Evolutionary conservation across 257 asterid species (phyloP).

Genomic region (Fraxinus anomala): DNA sequence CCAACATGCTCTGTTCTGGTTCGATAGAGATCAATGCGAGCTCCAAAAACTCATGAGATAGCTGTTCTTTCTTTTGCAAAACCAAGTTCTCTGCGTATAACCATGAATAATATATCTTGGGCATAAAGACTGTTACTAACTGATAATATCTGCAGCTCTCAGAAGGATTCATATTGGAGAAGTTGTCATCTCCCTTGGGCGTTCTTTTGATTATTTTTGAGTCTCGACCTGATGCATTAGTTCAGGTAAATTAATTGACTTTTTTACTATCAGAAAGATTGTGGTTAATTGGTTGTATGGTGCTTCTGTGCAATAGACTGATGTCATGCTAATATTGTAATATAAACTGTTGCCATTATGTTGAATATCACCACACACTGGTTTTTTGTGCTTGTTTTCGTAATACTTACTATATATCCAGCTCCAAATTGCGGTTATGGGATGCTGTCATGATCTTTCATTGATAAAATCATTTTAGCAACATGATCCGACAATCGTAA

Average conservation of each 20-base stretch:
- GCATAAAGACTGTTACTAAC: not conserved
- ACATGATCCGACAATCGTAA: not conserved
- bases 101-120: not conserved
- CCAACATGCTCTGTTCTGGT: not conserved
- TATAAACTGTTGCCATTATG: not conserved
- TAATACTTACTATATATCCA: not conserved
- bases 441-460: not conserved
- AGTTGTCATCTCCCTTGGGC: conserved; percentile 71
- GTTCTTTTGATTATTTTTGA: conserved; percentile 78
- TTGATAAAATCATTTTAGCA: not conserved
- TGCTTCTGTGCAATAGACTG: not conserved
- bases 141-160: conserved; percentile 56
- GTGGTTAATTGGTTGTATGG: not conserved
- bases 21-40: not conserved
- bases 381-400: not conserved
- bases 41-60: not conserved
- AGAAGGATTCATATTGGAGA: conserved; percentile 71
- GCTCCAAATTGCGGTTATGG: not conserved
- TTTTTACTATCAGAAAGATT: not conserved
- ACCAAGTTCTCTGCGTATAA: not conserved
- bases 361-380: not conserved
- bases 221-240: conserved; percentile 88
- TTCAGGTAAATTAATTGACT: conserved; percentile 54
- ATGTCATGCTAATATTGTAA: not conserved
- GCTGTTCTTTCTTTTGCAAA: not conserved